Conservation (phyloP, 2,329 filamentous ascomycete genomes). For the Stemphylium beticola region DNA sequence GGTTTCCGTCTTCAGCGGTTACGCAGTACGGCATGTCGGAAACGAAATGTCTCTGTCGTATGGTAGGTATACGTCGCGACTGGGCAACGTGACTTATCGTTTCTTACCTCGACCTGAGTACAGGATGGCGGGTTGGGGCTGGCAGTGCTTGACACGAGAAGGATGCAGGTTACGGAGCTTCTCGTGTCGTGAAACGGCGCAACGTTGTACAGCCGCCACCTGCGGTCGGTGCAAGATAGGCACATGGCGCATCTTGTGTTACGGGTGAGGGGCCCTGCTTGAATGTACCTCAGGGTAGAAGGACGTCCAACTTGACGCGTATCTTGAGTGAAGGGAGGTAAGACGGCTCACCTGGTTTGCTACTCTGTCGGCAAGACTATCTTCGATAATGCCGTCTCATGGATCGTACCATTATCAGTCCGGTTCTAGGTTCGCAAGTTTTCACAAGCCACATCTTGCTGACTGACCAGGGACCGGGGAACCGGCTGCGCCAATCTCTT, state of each 20-base stretch:
- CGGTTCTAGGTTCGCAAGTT: background rate
- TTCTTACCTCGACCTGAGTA: no score
- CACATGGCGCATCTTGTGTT: constrained; percentile 23
- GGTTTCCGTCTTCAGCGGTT: background rate
- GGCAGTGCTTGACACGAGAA: background rate
- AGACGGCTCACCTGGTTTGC: no score
- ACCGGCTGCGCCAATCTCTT: constrained; percentile 26
- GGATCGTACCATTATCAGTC: no score
- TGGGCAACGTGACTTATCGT: no score
- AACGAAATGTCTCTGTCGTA: no score
- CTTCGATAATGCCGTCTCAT: no score
- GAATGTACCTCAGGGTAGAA: no score
- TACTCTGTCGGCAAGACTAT: no score
- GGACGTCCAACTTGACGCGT: no score
- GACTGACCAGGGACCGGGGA: constrained; percentile 17
- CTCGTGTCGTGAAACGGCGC: constrained; percentile 18
- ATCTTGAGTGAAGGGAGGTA: no score
- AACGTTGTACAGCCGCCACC: constrained; percentile 14
- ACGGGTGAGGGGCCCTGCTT: background rate
- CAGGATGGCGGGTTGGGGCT: no score
- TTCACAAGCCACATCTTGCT: background rate
- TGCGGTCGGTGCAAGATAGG: constrained; percentile 7
- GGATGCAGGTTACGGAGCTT: background rate
- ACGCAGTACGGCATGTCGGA: background rate
- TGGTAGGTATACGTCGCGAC: no score